A percentile compares a stretch with the other conserved stretches of the same genome.
phyloP scores from a whole-genome alignment of 129 eudicot species.

The Artemisia argyi region DNA sequence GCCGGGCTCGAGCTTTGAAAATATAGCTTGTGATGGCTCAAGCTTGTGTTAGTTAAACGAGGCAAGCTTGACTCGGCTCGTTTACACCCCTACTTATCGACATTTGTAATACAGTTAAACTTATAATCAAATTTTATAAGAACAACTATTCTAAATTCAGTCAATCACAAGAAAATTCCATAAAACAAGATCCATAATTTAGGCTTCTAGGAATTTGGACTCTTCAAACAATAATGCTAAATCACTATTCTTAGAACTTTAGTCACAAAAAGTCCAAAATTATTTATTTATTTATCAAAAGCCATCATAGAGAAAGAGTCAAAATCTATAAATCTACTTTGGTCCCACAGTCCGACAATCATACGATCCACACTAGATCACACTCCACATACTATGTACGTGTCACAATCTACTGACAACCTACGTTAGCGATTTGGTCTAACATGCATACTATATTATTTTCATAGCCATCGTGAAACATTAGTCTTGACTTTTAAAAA shows the following conservation, averaged over 20 bases:
- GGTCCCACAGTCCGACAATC: constrained; percentile 23
- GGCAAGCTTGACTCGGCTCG: too few species aligned
- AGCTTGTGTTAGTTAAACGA: too few species aligned
- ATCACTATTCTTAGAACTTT: constrained; percentile 20
- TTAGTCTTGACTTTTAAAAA: too few species aligned
- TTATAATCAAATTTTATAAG: neutral
- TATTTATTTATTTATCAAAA: neutral
- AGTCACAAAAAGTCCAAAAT: too few species aligned
- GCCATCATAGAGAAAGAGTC: neutral
- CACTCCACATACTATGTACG: constrained; percentile 14
- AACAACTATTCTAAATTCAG: too few species aligned
- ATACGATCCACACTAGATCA: constrained; percentile 11
- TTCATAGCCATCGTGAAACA: too few species aligned
- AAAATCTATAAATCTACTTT: neutral
- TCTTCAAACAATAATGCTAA: neutral
- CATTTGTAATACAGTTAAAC: neutral
- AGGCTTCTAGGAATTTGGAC: neutral
- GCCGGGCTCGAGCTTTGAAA: too few species aligned
- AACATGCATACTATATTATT: too few species aligned
- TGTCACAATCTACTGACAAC: constrained; percentile 20
- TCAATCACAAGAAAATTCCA: too few species aligned
- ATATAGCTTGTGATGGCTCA: too few species aligned
- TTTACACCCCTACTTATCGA: too few species aligned
- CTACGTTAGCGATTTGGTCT: neutral
- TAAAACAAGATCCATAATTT: constrained; percentile 14